Evolutionary conservation across 768 basidiomycete genomes (phyloP).

Genomic region (Mycena vulgaris): DNA sequence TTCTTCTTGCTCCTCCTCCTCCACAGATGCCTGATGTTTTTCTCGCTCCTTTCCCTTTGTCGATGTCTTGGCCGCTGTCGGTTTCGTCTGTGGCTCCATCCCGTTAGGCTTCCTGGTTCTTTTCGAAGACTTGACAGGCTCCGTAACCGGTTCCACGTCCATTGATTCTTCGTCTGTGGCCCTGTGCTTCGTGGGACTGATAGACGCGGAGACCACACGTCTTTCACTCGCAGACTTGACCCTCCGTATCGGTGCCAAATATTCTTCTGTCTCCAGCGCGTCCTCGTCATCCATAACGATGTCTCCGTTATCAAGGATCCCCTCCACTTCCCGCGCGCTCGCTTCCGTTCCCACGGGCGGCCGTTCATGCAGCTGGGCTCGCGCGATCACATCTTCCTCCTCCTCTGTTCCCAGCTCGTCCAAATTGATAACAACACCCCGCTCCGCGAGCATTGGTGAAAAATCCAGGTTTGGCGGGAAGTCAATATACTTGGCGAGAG

Average conservation of each 20-base stretch:
- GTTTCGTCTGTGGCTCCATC: background rate
- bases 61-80: background rate
- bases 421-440: constrained; percentile 49
- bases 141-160: constrained; percentile 8
- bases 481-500: constrained; percentile 75
- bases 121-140: background rate
- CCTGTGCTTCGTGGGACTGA: constrained; percentile 25
- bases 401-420: constrained; percentile 33
- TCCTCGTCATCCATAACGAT: constrained; percentile 28
- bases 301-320: constrained; percentile 31
- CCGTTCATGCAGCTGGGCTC: constrained; percentile 16
- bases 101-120: background rate
- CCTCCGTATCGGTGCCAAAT: background rate
- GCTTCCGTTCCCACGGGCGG: constrained; percentile 48
- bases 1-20: background rate
- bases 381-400: constrained; percentile 32
- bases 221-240: background rate
- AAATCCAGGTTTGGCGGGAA: constrained; percentile 83
- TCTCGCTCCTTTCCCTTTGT: background rate
- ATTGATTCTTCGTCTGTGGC: constrained; percentile 13
- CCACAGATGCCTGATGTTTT: constrained; percentile 3
- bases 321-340: constrained; percentile 50
- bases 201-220: constrained; percentile 18
- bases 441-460: constrained; percentile 58
- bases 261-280: constrained; percentile 7